Evolutionary conservation across 352 stramenopile species (phyloP).

Genomic region (Phytophthora podocarpi): DNA sequence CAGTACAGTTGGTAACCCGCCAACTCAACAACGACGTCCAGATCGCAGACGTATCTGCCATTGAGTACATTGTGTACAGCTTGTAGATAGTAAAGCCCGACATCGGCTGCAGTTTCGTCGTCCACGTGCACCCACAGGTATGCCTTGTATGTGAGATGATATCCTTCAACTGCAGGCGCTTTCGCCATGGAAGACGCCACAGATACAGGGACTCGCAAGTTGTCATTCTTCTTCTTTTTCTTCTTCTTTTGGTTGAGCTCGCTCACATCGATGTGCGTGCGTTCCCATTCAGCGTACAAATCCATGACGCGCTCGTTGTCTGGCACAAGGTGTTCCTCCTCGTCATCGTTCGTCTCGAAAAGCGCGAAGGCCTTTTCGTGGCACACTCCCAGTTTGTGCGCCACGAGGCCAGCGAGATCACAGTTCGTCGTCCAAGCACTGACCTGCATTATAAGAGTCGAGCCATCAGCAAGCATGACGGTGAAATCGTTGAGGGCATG

Average conservation of each 20-base stretch:
- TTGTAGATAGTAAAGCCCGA: conserved; percentile 74
- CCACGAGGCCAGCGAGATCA: conserved; percentile 48
- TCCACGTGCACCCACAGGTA: conserved; percentile 73
- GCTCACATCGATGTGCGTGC: conserved; percentile 49
- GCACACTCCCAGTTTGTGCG: conserved; percentile 46
- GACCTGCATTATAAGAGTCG: conserved; percentile 42
- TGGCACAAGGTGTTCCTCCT: conserved; percentile 64
- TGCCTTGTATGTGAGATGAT: conserved; percentile 72
- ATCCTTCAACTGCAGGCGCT: conserved; percentile 12
- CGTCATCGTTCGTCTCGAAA: conserved; percentile 56
- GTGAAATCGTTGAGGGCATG: conserved; percentile 48
- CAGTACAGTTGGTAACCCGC: conserved; percentile 75
- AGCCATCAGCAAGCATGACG: conserved; percentile 56
- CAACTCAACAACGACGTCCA: conserved; percentile 62
- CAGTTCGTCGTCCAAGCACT: conserved; percentile 67
- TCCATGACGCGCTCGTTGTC: conserved; percentile 74
- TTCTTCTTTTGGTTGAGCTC: conserved; percentile 49
- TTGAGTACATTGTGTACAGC: conserved; percentile 72
- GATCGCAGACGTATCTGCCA: conserved; percentile 53
- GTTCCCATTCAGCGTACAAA: conserved; percentile 76
- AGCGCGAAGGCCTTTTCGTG: conserved; percentile 59
- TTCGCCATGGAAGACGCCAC: not conserved
- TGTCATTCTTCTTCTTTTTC: conserved; percentile 14
- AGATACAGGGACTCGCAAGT: too few relatives aligned
- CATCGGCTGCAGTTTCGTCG: conserved; percentile 60